Evolutionary conservation across 805 yeast species (phyloP).

Genomic region (Candida mattraensis): DNA sequence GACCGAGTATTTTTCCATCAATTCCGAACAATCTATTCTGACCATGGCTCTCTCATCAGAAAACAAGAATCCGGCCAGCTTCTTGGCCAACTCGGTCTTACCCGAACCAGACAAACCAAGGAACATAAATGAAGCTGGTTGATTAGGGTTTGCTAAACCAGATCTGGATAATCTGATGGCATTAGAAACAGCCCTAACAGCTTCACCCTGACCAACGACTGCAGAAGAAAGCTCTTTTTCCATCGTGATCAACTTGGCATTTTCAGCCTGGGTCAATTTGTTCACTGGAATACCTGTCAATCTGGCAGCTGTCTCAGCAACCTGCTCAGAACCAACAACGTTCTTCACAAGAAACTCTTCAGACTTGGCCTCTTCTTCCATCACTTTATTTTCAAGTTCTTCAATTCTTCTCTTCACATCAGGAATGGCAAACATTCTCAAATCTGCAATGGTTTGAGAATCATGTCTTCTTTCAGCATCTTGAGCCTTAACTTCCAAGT

Average conservation of each 20-base stretch:
- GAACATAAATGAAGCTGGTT: slow-evolving; percentile 94
- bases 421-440: slow-evolving; percentile 96
- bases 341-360: slow-evolving; percentile 71
- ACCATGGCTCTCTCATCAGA: slow-evolving; percentile 96
- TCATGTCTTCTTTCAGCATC: slow-evolving; percentile 98
- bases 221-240: slow-evolving; percentile 76
- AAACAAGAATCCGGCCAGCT: slow-evolving; percentile 92
- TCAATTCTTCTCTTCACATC: slow-evolving; percentile 77
- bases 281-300: slow-evolving; percentile 96
- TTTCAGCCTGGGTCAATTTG: slow-evolving; percentile 93
- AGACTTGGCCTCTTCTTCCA: slow-evolving; percentile 58
- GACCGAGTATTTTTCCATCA: slow-evolving; percentile 93
- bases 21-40: slow-evolving; percentile 95
- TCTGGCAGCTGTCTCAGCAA: slow-evolving; percentile 51
- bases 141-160: slow-evolving; percentile 93
- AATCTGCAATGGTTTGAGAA: slow-evolving; percentile 90
- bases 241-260: slow-evolving; percentile 90
- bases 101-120: slow-evolving; percentile 97
- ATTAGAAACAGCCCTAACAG: slow-evolving; percentile 94
- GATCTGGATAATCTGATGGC: slow-evolving; percentile 92
- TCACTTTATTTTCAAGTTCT: slow-evolving; percentile 71
- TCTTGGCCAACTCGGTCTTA: slow-evolving; percentile 97
- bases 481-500: slow-evolving; percentile 84
- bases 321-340: slow-evolving; percentile 69
- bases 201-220: slow-evolving; percentile 95